A percentile compares a stretch with the other conserved stretches of the same genome.
phyloP scores from a whole-genome alignment of 768 basidiomycete species.

The Suillus americanus region DNA sequence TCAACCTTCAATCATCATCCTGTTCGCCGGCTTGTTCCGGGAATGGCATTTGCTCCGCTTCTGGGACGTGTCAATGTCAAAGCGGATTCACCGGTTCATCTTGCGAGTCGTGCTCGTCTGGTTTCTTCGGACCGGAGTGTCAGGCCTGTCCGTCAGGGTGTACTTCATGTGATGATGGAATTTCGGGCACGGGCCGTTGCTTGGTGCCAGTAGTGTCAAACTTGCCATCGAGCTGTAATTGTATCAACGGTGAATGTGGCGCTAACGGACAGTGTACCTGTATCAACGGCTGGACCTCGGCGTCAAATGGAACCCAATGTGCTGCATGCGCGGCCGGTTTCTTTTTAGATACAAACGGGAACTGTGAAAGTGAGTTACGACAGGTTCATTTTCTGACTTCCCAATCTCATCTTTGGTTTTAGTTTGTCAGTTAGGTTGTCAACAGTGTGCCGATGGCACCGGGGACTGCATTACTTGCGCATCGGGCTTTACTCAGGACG shows the following conservation, averaged over 20 bases:
- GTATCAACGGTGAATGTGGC: slow-evolving; percentile 77
- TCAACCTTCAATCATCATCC: slow-evolving; percentile 68
- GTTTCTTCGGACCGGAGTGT: slow-evolving; percentile 77
- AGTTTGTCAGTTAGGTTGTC: slow-evolving; percentile 78
- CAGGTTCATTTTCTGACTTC: not conserved
- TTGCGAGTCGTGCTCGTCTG: slow-evolving; percentile 74
- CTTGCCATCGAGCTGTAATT: slow-evolving; percentile 71
- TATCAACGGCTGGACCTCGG: slow-evolving; percentile 73
- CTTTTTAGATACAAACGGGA: slow-evolving; percentile 66
- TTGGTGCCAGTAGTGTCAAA: slow-evolving; percentile 49
- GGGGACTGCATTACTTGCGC: slow-evolving; percentile 76
- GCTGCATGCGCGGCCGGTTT: slow-evolving; percentile 74
- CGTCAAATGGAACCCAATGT: slow-evolving; percentile 72
- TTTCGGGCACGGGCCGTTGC: slow-evolving; percentile 76
- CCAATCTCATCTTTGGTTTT: slow-evolving; percentile 3
- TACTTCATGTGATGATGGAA: slow-evolving; percentile 72
- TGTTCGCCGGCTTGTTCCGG: slow-evolving; percentile 79
- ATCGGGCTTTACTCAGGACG: slow-evolving; percentile 64
- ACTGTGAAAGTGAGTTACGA: slow-evolving; percentile 61
- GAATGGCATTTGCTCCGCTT: slow-evolving; percentile 66
- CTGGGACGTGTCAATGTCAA: slow-evolving; percentile 71
- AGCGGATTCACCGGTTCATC: slow-evolving; percentile 74
- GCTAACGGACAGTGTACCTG: slow-evolving; percentile 71
- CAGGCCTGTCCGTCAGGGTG: slow-evolving; percentile 70
- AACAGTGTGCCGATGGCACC: slow-evolving; percentile 61